Percentiles rank a stretch among this genome's conserved stretches.
phyloP scores from a whole-genome alignment of 2,329 filamentous ascomycete genomes.

The Fusarium virguliforme region DNA sequence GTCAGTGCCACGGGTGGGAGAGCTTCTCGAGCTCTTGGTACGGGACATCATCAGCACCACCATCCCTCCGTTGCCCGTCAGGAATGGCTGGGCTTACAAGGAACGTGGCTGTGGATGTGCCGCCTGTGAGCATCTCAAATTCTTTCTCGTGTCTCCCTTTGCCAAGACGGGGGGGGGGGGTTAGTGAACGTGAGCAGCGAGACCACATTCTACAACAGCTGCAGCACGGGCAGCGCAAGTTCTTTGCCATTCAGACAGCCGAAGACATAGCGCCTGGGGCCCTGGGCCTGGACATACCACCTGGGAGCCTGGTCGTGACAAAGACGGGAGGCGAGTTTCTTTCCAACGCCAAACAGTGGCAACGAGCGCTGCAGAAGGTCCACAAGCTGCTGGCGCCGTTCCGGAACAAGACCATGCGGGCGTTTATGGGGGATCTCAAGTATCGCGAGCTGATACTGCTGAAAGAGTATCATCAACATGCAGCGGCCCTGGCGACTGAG shows the following conservation, averaged over 20 bases:
- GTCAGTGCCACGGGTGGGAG: background rate
- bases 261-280: background rate
- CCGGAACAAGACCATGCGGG: conserved; percentile 6
- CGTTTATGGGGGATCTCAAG: conserved; percentile 16
- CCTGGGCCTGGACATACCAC: background rate
- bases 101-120: conserved; percentile 25
- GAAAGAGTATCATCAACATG: background rate
- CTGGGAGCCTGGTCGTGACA: background rate
- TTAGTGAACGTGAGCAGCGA: background rate
- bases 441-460: conserved; percentile 29
- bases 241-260: background rate
- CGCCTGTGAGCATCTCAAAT: conserved; percentile 12
- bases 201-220: conserved; percentile 16
- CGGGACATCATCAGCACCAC: conserved; percentile 12
- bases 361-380: background rate
- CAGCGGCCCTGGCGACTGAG: background rate
- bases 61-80: background rate
- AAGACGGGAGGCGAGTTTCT: conserved; percentile 15
- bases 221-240: no score
- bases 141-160: conserved; percentile 16
- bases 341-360: conserved; percentile 2
- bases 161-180: conserved; percentile 7
- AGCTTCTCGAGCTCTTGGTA: conserved; percentile 20
- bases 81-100: conserved; percentile 11
- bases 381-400: background rate